Evolutionary conservation across 2,329 filamentous ascomycete species (phyloP).

Genomic region (Neoascochyta sp.): DNA sequence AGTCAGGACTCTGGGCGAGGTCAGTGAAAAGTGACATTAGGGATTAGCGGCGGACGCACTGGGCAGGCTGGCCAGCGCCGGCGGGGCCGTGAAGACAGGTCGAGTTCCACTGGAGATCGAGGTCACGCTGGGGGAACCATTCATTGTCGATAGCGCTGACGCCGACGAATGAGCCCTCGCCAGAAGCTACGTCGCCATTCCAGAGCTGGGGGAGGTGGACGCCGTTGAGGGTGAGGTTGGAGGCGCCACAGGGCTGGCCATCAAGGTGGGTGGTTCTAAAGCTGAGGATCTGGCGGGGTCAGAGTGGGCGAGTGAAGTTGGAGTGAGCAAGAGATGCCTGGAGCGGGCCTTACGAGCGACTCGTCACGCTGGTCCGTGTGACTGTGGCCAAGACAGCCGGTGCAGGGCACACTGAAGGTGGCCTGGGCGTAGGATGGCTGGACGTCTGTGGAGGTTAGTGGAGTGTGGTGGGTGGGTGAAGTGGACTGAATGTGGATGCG

Average conservation of each 20-base stretch:
- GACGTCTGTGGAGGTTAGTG: constrained; percentile 25
- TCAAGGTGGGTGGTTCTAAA: constrained; percentile 40
- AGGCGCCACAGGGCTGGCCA: constrained; percentile 36
- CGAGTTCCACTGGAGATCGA: constrained; percentile 40
- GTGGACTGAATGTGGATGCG: constrained; percentile 26
- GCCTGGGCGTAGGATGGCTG: constrained; percentile 39
- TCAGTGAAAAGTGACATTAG: too few relatives aligned
- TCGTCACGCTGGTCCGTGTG: constrained; percentile 41
- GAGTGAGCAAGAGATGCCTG: constrained; percentile 28
- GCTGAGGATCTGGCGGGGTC: constrained; percentile 38
- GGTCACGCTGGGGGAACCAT: constrained; percentile 32
- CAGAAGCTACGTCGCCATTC: constrained; percentile 36
- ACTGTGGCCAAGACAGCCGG: constrained; percentile 41
- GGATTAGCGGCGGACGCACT: too few relatives aligned
- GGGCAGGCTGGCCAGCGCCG: constrained; percentile 29
- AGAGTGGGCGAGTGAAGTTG: constrained; percentile 22
- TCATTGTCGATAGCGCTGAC: constrained; percentile 31
- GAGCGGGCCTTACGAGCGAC: constrained; percentile 39
- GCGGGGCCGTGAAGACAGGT: constrained; percentile 36
- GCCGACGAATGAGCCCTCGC: constrained; percentile 30
- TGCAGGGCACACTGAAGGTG: constrained; percentile 43
- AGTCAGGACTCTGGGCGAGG: constrained; percentile 38
- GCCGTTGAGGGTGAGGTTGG: constrained; percentile 45
- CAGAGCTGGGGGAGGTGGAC: constrained; percentile 38
- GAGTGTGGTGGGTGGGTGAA: constrained; percentile 18